Conservation (phyloP, 306 rosid species). For the Chamaecrista fasciculata region DNA sequence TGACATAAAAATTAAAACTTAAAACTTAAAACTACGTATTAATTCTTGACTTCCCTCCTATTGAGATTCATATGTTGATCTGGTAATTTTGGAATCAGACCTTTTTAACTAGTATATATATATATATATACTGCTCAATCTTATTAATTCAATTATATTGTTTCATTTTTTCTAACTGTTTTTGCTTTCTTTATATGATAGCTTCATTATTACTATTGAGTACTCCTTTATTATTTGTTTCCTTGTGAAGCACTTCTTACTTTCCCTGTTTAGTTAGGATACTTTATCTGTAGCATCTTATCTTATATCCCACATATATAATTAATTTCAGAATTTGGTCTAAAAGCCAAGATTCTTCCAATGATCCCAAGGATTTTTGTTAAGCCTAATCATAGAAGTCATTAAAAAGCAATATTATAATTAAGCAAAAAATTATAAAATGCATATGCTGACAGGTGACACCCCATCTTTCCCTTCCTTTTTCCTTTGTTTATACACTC, state of each 20-base stretch:
- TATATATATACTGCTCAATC: no score
- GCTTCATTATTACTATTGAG: conserved; percentile 34
- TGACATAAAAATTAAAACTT: no score
- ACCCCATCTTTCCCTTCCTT: conserved; percentile 45
- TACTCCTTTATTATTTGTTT: conserved; percentile 28
- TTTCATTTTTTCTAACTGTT: no score
- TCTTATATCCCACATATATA: conserved; percentile 33
- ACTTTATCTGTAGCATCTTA: conserved; percentile 28
- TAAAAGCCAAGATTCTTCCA: conserved; percentile 63
- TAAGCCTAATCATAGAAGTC: conserved; percentile 78
- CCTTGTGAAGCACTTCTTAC: conserved; percentile 27
- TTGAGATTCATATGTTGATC: not conserved
- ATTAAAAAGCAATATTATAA: conserved; percentile 60
- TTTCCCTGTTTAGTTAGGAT: conserved; percentile 50
- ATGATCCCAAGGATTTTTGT: conserved; percentile 71
- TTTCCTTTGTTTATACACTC: conserved; percentile 46
- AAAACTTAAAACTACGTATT: no score
- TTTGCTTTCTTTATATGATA: conserved; percentile 20
- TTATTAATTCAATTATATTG: no score
- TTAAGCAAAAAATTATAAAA: conserved; percentile 36
- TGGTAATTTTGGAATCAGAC: not conserved
- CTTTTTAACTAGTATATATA: no score
- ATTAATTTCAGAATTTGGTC: conserved; percentile 50
- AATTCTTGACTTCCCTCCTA: not conserved
- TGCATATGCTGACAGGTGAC: conserved; percentile 57